Evolutionary conservation across 73 alveolate species (phyloP).

Genomic region (Paramecium sonneborni): DNA sequence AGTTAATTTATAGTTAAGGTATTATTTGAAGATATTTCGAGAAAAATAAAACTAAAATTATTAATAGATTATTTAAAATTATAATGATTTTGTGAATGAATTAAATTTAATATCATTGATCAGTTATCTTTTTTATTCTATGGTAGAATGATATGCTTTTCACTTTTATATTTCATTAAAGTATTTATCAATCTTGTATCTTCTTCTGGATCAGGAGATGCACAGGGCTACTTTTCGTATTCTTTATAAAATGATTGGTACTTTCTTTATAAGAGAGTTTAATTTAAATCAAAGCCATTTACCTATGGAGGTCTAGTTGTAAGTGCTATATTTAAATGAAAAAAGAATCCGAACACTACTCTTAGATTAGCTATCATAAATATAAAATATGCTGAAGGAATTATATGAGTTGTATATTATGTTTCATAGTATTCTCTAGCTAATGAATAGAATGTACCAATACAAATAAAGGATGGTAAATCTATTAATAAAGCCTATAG

Average conservation of each 20-base stretch:
- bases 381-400: background rate
- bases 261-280: background rate
- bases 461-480: background rate
- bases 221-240: background rate
- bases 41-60: too few relatives aligned
- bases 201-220: background rate
- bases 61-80: too few relatives aligned
- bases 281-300: conserved; percentile 30
- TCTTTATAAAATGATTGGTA: background rate
- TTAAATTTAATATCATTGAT: too few relatives aligned
- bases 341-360: background rate
- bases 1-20: too few relatives aligned
- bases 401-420: background rate
- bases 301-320: conserved; percentile 42
- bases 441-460: background rate
- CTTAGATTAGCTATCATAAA: background rate
- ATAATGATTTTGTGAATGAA: background rate
- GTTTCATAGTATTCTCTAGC: background rate
- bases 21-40: too few relatives aligned
- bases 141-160: background rate
- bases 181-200: background rate
- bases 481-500: background rate
- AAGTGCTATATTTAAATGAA: background rate
- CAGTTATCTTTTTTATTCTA: background rate
- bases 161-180: background rate